Percentiles rank a stretch among this genome's conserved stretches.
These are phyloP conservation scores for Fomitopsis pulvina DNA, from an alignment of 768 basidiomycete species.

Conservation along the genomic window DNA sequence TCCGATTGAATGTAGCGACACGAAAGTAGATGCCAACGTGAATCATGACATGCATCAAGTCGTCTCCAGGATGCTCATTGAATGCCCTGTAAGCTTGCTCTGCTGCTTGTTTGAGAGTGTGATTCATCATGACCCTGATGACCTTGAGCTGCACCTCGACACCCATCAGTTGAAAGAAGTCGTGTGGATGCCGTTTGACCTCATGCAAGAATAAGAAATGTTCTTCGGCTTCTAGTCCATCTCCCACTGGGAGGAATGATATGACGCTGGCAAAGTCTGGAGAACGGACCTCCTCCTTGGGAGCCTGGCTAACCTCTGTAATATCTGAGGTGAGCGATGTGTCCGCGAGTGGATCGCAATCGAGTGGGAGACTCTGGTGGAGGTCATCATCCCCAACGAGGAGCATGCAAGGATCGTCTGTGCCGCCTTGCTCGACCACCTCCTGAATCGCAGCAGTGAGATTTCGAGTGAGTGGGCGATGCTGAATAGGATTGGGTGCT, in stretches of 20 bases:
- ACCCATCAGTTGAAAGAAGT: neutral
- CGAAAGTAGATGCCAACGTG: neutral
- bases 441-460: neutral
- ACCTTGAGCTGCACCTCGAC: neutral
- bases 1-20: neutral
- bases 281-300: neutral
- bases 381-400: neutral
- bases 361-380: neutral
- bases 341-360: neutral
- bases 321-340: neutral
- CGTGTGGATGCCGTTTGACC: neutral
- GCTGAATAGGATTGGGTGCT: neutral
- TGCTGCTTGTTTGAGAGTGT: neutral
- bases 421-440: neutral
- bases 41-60: neutral
- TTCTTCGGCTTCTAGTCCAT: neutral
- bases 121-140: neutral
- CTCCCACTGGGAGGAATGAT: neutral
- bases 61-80: neutral
- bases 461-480: neutral
- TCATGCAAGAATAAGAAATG: neutral
- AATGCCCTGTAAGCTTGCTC: neutral
- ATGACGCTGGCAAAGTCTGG: neutral
- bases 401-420: neutral
- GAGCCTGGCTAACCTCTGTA: neutral